Percentiles rank a stretch among this genome's conserved stretches.
phyloP scores from a whole-genome alignment of 2,329 filamentous ascomycete genomes.

The Trichophyton verrucosum region DNA sequence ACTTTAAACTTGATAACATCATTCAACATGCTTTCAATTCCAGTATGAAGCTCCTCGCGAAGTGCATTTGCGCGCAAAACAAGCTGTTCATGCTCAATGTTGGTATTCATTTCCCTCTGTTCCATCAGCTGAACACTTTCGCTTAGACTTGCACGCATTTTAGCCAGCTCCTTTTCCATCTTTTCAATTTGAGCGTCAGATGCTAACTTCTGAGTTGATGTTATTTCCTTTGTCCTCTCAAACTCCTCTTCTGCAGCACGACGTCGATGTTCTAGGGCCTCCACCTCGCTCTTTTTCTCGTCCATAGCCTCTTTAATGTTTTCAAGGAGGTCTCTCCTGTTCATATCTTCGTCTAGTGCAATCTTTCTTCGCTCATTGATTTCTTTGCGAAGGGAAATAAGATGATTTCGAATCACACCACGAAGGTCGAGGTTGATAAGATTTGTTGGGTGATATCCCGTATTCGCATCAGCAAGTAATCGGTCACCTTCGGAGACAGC shows the following conservation, averaged over 20 bases:
- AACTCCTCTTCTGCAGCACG: conserved; percentile 85
- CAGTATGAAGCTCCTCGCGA: conserved; percentile 94
- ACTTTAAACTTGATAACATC: conserved; percentile 99
- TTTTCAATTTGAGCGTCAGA: conserved; percentile 93
- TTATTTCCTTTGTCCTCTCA: conserved; percentile 81
- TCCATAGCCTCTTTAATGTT: conserved; percentile 94
- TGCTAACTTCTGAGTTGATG: conserved; percentile 72
- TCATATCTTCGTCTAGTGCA: conserved; percentile 82
- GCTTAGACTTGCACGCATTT: conserved; percentile 71
- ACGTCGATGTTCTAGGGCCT: conserved; percentile 77
- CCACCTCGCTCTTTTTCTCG: conserved; percentile 85
- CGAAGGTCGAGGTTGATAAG: conserved; percentile 81
- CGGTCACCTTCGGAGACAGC: conserved; percentile 53
- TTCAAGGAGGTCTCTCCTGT: conserved; percentile 84
- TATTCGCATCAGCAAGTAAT: conserved; percentile 66
- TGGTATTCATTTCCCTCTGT: conserved; percentile 90
- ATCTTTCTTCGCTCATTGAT: conserved; percentile 77
- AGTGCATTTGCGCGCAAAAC: conserved; percentile 71
- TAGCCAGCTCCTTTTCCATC: conserved; percentile 95
- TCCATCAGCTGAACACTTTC: conserved; percentile 87
- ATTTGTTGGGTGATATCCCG: conserved; percentile 80
- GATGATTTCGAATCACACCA: conserved; percentile 65
- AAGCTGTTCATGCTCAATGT: conserved; percentile 90
- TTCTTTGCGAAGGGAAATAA: conserved; percentile 70
- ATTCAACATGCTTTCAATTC: conserved; percentile 90